Percentiles rank a stretch among this genome's conserved stretches.
Conservation (phyloP, 169 alveolate species). For the Cyclospora cayetanensis region DNA sequence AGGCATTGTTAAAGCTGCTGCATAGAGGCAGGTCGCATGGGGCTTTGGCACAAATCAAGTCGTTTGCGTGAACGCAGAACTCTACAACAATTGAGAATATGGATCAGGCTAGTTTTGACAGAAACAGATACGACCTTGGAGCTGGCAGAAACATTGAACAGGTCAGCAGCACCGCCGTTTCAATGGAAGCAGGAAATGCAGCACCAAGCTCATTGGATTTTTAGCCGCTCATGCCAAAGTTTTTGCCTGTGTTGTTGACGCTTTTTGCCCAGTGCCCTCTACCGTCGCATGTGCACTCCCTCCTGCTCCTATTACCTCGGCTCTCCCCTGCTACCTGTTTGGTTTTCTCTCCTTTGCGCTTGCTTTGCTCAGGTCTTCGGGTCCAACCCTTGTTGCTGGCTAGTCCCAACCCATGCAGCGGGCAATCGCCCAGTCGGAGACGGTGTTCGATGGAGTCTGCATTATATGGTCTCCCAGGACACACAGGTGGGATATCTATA, state of each 20-base stretch:
- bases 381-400: conserved; percentile 89
- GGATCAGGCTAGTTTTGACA: conserved; percentile 40
- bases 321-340: no score
- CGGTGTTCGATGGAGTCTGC: conserved; percentile 88
- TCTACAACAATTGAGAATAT: conserved; percentile 57
- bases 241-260: no score
- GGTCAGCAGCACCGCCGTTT: conserved; percentile 8
- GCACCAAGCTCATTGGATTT: no score
- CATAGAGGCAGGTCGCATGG: no score
- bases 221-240: no score
- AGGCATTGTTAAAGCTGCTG: no score
- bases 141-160: conserved; percentile 53
- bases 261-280: no score
- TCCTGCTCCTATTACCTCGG: no score
- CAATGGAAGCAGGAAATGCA: neutral
- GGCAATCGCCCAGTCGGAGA: conserved; percentile 91
- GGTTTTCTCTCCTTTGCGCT: no score
- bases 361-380: conserved; percentile 76
- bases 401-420: conserved; percentile 87
- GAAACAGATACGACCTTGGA: conserved; percentile 60
- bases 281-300: no score
- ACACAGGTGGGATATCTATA: conserved; percentile 10
- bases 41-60: no score
- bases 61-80: conserved; percentile 6
- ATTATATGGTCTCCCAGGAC: conserved; percentile 59